phyloP scores from a whole-genome alignment of 371 early-diverging fungal species.

The Enteropsectra breve region DNA sequence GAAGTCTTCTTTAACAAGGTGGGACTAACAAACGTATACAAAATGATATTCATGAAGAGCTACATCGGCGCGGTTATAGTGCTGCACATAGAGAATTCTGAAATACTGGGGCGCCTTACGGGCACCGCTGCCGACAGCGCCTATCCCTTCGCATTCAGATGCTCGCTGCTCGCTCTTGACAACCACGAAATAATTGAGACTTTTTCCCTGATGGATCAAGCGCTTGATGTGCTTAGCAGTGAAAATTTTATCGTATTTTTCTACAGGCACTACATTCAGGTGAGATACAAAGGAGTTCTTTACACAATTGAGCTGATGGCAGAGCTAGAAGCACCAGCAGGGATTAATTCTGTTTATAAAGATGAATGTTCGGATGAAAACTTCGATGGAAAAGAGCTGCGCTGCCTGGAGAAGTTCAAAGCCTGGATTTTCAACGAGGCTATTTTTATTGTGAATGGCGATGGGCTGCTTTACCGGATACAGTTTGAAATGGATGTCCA shows the following conservation, averaged over 20 bases:
- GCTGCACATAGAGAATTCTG: background rate
- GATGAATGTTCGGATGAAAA: background rate
- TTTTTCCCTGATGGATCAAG: background rate
- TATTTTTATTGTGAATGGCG: conserved; percentile 20
- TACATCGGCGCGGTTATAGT: background rate
- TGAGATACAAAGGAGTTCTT: background rate
- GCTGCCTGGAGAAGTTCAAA: background rate
- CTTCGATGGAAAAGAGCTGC: background rate
- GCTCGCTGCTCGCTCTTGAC: conserved; percentile 4
- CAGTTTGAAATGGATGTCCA: background rate
- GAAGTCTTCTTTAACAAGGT: background rate
- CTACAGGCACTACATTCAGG: background rate
- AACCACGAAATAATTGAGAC: background rate
- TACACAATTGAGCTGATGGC: background rate
- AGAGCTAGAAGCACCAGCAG: too few species aligned
- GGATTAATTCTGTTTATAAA: too few species aligned
- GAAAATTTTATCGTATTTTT: background rate
- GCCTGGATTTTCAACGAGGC: background rate
- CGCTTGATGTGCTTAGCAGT: background rate
- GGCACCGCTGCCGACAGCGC: too few species aligned
- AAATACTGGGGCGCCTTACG: background rate
- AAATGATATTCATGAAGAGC: conserved; percentile 1
- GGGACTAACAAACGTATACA: background rate
- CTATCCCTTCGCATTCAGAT: too few species aligned
- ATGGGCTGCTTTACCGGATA: conserved; percentile 12